These are phyloP conservation scores for Trichoderma sp. DNA, from an alignment of 2,329 filamentous ascomycete species.

Conservation along the genomic window DNA sequence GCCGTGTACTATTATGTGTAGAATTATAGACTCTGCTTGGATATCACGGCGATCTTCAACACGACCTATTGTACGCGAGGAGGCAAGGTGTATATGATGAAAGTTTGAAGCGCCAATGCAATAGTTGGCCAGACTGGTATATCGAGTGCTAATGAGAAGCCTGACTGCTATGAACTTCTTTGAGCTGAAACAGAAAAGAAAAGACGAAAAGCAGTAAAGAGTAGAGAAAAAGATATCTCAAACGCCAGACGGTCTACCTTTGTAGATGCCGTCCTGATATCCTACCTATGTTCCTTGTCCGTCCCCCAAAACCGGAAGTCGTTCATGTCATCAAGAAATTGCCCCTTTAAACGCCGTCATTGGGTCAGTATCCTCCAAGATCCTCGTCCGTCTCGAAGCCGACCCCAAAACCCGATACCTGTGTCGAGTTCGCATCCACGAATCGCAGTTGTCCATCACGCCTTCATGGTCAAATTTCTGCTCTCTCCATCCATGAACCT, in stretches of 20 bases:
- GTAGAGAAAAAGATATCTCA: not conserved
- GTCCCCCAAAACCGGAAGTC: not conserved
- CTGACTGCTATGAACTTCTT: not conserved
- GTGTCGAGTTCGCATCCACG: not conserved
- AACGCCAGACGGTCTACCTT: slow-evolving; percentile 5
- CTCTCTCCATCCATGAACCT: slow-evolving; percentile 47
- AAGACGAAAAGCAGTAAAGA: not conserved
- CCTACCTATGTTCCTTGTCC: not conserved
- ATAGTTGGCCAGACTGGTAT: not conserved
- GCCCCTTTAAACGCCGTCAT: slow-evolving; percentile 13
- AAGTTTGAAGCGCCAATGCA: not conserved
- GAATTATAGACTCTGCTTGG: slow-evolving; percentile 1
- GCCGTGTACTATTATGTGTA: slow-evolving; percentile 30
- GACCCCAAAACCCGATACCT: not conserved
- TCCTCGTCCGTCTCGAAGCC: not conserved
- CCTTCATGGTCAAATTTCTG: slow-evolving; percentile 38
- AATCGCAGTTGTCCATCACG: slow-evolving; percentile 32
- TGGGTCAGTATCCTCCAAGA: not conserved
- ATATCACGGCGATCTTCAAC: slow-evolving; percentile 1
- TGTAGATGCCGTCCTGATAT: not conserved
- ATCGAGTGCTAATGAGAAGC: not conserved
- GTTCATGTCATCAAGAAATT: not conserved
- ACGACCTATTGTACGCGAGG: not conserved
- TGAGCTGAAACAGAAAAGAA: not conserved
- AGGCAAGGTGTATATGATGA: not conserved